phyloP scores from a whole-genome alignment of 176 grass and related monocot species.

The Echinochloa phyllopogon region DNA sequence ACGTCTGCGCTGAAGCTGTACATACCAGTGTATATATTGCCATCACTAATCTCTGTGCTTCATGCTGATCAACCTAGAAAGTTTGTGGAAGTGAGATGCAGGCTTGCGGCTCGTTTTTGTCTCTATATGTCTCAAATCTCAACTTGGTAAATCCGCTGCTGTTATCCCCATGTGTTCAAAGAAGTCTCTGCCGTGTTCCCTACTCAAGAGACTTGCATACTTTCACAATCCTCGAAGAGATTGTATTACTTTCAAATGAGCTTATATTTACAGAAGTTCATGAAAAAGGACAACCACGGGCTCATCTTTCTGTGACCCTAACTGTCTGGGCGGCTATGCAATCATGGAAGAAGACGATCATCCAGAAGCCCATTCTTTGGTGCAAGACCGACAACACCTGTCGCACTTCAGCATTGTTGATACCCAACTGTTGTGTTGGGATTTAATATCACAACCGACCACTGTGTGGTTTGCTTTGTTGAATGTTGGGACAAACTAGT shows the following conservation, averaged over 20 bases:
- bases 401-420: not conserved
- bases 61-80: constrained; percentile 31
- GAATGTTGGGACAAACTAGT: not conserved
- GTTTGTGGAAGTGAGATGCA: constrained; percentile 45
- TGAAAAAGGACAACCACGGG: not conserved
- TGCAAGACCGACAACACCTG: constrained; percentile 17
- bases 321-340: not conserved
- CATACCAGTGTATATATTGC: constrained; percentile 73
- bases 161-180: not conserved
- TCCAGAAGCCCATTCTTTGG: constrained; percentile 21
- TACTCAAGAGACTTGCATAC: not conserved
- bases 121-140: constrained; percentile 5
- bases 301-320: not conserved
- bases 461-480: not conserved
- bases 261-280: constrained; percentile 30
- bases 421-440: not conserved
- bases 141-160: constrained; percentile 28
- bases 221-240: not conserved
- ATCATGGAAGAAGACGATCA: constrained; percentile 3
- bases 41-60: constrained; percentile 28
- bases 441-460: not conserved
- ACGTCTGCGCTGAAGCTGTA: constrained; percentile 40
- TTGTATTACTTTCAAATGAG: constrained; percentile 26
- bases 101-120: constrained; percentile 51
- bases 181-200: constrained; percentile 23